Evolutionary conservation across 768 basidiomycete species (phyloP).

Genomic region (Sarcodon aspratus): DNA sequence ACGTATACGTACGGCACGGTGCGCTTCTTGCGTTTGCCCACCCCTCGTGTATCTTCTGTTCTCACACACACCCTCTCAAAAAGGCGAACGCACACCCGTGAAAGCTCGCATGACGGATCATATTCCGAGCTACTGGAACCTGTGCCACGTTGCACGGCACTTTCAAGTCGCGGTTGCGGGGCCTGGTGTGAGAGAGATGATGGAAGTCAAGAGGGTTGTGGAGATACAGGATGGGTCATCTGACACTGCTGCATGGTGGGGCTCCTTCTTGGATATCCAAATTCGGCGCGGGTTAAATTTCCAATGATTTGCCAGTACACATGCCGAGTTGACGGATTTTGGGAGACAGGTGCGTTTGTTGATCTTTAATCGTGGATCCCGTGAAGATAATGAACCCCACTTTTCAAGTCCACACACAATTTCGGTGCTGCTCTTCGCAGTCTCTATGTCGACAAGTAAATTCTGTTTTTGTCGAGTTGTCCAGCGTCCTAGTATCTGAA

Average conservation of each 20-base stretch:
- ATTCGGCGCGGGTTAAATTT: not conserved
- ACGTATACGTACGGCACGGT: constrained; percentile 72
- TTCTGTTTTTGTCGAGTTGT: not conserved
- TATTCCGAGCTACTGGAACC: constrained; percentile 58
- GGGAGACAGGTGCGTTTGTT: constrained; percentile 43
- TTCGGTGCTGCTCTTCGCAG: constrained; percentile 48
- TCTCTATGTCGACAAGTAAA: constrained; percentile 58
- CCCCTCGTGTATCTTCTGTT: not conserved
- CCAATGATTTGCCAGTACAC: constrained; percentile 28
- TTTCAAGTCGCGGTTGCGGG: constrained; percentile 36
- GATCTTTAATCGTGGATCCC: not conserved
- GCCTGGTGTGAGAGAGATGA: constrained; percentile 12
- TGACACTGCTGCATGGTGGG: constrained; percentile 55
- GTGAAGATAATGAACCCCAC: not conserved
- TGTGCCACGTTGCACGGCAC: constrained; percentile 45
- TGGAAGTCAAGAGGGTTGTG: constrained; percentile 35
- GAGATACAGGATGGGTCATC: constrained; percentile 46
- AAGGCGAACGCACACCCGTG: constrained; percentile 73
- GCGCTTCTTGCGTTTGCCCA: constrained; percentile 11
- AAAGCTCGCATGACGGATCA: constrained; percentile 47
- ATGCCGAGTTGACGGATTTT: constrained; percentile 63
- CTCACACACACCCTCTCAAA: not conserved
- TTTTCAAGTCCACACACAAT: constrained; percentile 50
- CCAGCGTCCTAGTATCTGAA: not conserved
- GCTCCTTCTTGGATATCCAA: constrained; percentile 1